Base-by-base conservation (phyloP, 768 basidiomycete species). In the Trametes meyenii region DNA sequence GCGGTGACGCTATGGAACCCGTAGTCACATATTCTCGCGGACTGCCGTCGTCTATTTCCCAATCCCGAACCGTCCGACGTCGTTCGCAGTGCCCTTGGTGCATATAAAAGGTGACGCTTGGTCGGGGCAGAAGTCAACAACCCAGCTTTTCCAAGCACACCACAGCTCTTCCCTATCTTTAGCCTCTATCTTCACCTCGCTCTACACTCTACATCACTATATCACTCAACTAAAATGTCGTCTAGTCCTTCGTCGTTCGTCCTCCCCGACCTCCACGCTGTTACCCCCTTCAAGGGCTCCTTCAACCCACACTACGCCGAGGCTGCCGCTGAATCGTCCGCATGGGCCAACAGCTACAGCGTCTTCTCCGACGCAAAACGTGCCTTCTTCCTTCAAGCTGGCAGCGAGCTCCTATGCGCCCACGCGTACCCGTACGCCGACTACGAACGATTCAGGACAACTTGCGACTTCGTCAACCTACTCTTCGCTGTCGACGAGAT, bases 401-500 rank as follows among this genome's bases (percentile, higher is more conserved):
- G 79, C 58, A 85, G 82, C 66, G 86, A 87, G 67, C 78, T 87
- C 4, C 76, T 88, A 49, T 83, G 81, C 66, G 83, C 86, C 11
- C 83, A 81, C 69, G 81, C 77, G n/a, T 88, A 84, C 70, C 79
- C 81, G 17, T 86, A 83, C 69, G 81, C 83, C 45, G 81, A 78
- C 39, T 78, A 78, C 58, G 84, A 85, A 58, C 76, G 81, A 67
- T 81, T 87, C 61, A 78, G 86, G 55, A 86, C 81, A 1, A 80
- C 78, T 42, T 87, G 85, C 67, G 86, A 88, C 72, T 85, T 85
- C 61, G 80, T 86, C 60, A 86, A 88, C 66, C 73, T 85, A 13
- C 79, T 89, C 29, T 88, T 86, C 73, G 83, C 85, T 60, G 77
- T 87, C 50, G 88, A 89, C 71, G 87, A 88, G 72, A 78, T 86